Percentiles rank a stretch among this genome's conserved stretches.
These are phyloP conservation scores for Pyrenochaeta sp. DNA, from an alignment of 2,329 filamentous ascomycete species.

Conservation along the genomic window DNA sequence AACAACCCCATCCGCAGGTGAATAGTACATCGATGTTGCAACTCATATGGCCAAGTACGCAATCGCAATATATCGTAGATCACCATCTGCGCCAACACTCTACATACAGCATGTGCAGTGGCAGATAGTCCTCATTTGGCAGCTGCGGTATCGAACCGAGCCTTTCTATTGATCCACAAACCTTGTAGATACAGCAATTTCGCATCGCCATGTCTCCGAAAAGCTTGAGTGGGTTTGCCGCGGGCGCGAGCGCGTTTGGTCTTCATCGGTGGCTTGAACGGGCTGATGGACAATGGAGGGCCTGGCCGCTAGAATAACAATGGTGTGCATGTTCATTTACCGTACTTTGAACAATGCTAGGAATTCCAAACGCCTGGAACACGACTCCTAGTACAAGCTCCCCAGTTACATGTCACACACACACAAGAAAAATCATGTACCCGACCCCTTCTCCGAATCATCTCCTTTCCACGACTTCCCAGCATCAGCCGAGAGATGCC, in stretches of 20 bases:
- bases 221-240: background rate
- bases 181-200: conserved; percentile 1
- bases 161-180: background rate
- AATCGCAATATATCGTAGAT: background rate
- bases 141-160: background rate
- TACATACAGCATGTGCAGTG: no score
- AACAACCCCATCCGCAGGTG: background rate
- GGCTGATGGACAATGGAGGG: no score
- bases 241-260: background rate
- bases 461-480: background rate
- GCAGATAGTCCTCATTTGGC: background rate
- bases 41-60: conserved; percentile 2
- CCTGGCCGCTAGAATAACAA: no score
- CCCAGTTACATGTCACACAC: no score
- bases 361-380: no score
- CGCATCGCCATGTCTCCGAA: conserved; percentile 3
- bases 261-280: background rate
- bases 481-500: no score
- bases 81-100: no score
- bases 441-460: background rate
- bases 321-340: no score
- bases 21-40: conserved; percentile 1
- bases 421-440: no score
- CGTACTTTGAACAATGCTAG: no score
- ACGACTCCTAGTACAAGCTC: no score